Conservation (phyloP, 2,329 filamentous ascomycete species). For the Fusarium sp. region DNA sequence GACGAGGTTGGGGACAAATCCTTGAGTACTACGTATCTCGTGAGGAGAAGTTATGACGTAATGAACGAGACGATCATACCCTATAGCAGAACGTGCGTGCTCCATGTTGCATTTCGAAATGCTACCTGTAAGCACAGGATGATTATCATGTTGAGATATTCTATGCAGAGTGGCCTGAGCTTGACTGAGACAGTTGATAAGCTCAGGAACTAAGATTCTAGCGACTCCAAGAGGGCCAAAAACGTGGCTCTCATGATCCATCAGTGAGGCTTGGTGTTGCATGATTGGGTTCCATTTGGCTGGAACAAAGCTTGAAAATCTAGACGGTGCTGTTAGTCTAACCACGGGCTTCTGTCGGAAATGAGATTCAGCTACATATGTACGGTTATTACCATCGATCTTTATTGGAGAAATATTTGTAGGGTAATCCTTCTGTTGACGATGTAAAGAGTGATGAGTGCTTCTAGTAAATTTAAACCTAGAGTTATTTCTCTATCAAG, state of each 20-base stretch:
- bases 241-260: not conserved
- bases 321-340: too few species aligned
- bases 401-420: too few species aligned
- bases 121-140: not conserved
- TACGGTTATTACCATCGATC: too few species aligned
- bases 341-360: not conserved
- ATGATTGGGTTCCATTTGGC: not conserved
- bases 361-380: not conserved
- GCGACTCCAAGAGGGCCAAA: not conserved
- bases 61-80: not conserved
- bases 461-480: too few species aligned
- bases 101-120: conserved; percentile 10
- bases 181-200: not conserved
- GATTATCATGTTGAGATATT: not conserved
- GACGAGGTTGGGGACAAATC: conserved; percentile 14
- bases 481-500: too few species aligned
- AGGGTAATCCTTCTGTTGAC: not conserved
- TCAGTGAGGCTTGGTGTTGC: not conserved
- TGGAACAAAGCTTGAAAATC: not conserved
- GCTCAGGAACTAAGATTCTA: conserved; percentile 5
- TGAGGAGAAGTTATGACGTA: conserved; percentile 21
- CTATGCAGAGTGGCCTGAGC: not conserved
- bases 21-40: not conserved
- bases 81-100: not conserved
- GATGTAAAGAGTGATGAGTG: too few species aligned